phyloP scores from a whole-genome alignment of 1,284 basidiomycete genomes.

The Ceratobasidium sp. region DNA sequence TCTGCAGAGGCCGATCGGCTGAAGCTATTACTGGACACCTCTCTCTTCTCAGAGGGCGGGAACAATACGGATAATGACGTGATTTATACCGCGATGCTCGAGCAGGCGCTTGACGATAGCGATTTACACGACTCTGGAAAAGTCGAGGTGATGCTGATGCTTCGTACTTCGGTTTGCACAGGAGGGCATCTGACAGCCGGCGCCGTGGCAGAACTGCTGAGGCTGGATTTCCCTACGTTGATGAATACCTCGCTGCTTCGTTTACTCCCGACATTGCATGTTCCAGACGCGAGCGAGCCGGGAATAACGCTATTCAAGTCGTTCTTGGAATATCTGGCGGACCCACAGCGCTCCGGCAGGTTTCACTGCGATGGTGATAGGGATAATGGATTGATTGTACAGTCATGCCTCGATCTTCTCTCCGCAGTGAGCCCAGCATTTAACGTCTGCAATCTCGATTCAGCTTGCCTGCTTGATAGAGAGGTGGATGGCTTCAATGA shows the following conservation, averaged over 20 bases:
- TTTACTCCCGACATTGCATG: not conserved
- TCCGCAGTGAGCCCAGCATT: not conserved
- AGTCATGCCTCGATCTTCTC: not conserved
- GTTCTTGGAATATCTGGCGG: not conserved
- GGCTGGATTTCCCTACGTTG: not conserved
- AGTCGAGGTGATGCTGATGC: not conserved
- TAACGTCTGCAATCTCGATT: constrained; percentile 12
- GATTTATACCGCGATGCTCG: constrained; percentile 14
- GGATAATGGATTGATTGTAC: not conserved
- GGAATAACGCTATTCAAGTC: not conserved
- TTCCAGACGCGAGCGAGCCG: not conserved
- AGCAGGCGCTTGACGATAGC: not conserved
- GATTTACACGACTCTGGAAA: not conserved
- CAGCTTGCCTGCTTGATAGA: not conserved
- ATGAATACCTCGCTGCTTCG: not conserved
- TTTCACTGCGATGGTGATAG: not conserved
- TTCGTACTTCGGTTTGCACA: not conserved
- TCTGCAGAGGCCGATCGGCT: not conserved
- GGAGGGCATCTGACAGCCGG: not conserved
- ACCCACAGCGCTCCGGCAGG: not conserved
- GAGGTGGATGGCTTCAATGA: not conserved
- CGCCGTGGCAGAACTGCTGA: not conserved
- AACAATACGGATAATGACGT: not conserved
- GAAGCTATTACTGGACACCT: not conserved
- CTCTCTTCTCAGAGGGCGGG: not conserved